Base-by-base conservation (phyloP, 2,329 filamentous ascomycete genomes). In the Colletotrichum liaoningense region DNA sequence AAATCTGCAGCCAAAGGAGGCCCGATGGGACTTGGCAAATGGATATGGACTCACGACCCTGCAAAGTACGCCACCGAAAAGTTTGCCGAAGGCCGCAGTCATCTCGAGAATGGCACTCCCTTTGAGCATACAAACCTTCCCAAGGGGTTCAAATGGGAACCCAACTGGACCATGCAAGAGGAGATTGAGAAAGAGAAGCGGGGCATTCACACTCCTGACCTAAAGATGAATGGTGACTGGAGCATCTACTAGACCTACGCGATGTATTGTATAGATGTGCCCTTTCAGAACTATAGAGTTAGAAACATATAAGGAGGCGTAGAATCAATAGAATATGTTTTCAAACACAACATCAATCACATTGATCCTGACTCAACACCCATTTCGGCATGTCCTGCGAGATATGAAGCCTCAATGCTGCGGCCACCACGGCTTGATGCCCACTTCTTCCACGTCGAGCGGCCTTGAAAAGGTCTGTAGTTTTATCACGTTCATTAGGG, bases 101-200 rank as follows among this genome's bases (percentile, higher is more conserved):
- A 68, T 16, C 30, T 68, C 2, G 19, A 62, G 33, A 38, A 5
- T 5, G 65, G 57, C 7, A 42, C 57, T 16, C 46, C 65, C 1
- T 68, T 68, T 22, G 65, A 56, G 22, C 57, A 68, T n/a, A 55
- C 11, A 5, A 68, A 68, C 16, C 42, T 68, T 11, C 56, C 65
- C 9, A 19, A 8, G 22, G 65, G 57, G 0, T 62, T 62, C 57
- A 68, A 56, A n/a, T 68, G 57, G 57, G 57, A 54, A 22, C 22
- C 30, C 8, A 49, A 49, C 24, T 68, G 65, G 65, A 35, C 65
- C 8, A 68, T 68, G 65, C 65, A 62, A 46, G 57, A 63, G 4
- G 65, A 68, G 30, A 46, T 68, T 22, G 65, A 56, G 33, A 68
- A 63, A 24, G 65, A 62, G 65, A 63, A 68, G 33, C 65, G 55